Conservation (phyloP, 1,284 basidiomycete species). For the Sanghuangporus weigelae region DNA sequence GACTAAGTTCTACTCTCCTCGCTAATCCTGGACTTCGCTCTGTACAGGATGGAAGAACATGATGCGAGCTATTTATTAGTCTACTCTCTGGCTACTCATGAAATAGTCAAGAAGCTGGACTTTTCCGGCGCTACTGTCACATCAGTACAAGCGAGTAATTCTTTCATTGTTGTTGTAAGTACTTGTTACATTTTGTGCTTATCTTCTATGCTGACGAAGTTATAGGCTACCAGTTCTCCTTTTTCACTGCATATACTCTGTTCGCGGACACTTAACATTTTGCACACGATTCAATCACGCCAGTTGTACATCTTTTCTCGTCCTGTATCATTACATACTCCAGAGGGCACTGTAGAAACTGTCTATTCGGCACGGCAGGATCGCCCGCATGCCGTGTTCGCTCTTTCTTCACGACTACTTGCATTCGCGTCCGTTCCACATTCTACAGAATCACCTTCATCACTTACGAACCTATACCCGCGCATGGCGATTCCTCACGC, state of each 20-base stretch:
- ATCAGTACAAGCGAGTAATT: constrained; percentile 44
- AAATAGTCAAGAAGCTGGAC: constrained; percentile 44
- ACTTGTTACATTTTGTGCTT: neutral
- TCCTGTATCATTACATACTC: constrained; percentile 15
- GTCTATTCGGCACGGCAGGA: constrained; percentile 16
- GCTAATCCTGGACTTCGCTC: neutral
- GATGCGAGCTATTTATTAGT: constrained; percentile 38
- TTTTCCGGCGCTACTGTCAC: constrained; percentile 34
- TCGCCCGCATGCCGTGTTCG: constrained; percentile 44
- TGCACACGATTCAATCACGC: constrained; percentile 40
- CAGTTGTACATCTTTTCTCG: constrained; percentile 16
- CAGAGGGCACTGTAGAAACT: constrained; percentile 12
- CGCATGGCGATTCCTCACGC: constrained; percentile 23
- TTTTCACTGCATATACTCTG: constrained; percentile 54
- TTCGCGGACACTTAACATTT: constrained; percentile 42
- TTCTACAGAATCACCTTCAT: constrained; percentile 20
- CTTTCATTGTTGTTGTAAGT: constrained; percentile 58
- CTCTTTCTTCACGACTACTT: constrained; percentile 57
- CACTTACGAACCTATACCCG: constrained; percentile 21
- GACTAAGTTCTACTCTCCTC: constrained; percentile 5
- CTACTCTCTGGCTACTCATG: constrained; percentile 57
- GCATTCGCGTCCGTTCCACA: constrained; percentile 51
- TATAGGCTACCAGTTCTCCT: constrained; percentile 53
- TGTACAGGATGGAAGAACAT: constrained; percentile 23
- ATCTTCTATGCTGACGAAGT: neutral